Base-by-base conservation (phyloP, 306 rosid genomes). In the Vicia sativa region DNA sequence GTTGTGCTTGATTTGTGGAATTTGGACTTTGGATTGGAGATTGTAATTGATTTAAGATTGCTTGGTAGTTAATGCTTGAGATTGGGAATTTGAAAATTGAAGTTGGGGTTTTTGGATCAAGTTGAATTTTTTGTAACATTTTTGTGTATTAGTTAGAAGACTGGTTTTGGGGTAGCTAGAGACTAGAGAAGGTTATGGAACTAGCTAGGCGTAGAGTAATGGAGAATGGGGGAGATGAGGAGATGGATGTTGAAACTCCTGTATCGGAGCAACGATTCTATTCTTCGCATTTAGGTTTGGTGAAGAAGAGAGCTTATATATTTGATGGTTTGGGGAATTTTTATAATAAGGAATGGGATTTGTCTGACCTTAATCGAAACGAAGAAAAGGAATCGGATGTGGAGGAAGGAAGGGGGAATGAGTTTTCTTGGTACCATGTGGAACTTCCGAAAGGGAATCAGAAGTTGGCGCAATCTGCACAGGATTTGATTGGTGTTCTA, bases 401-500 rank as follows among this genome's bases (percentile, higher is more conserved):
- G 18, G 52, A 65, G 11, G 95, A 88, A 64, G 95, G 91, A 4
- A 72, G 79, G 42, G 89, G 72, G 53, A 84, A 83, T 13, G 96
- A 90, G 78, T 93, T 93, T 68, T 88, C 95, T 76, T 93, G 99
- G 99, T 90, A 93, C 80, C 99, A 93, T 74, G 97, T 87, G n/a
- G 97, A 93, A 59, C 90, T 93, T 60, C 96, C 99, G 2, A 93
- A 87, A 71, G 95, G 82, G 62, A 85, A 87, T 77, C 88, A 85
- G 26, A 90, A 81, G 60, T 76, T 90, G 45, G 77, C 87, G n/a
- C 91, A 90, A 70, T 90, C 91, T 79, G 95, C 97, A 14, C 92
- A 90, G 61, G 81, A 86, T 50, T 82, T 93, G 66, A 93, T 93
- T 39, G 85, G 85, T 39, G 89, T 82, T 78, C 87, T 93, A 48